Evolutionary conservation across 2,329 filamentous ascomycete genomes (phyloP).

Genomic region (Penicillium sp.): DNA sequence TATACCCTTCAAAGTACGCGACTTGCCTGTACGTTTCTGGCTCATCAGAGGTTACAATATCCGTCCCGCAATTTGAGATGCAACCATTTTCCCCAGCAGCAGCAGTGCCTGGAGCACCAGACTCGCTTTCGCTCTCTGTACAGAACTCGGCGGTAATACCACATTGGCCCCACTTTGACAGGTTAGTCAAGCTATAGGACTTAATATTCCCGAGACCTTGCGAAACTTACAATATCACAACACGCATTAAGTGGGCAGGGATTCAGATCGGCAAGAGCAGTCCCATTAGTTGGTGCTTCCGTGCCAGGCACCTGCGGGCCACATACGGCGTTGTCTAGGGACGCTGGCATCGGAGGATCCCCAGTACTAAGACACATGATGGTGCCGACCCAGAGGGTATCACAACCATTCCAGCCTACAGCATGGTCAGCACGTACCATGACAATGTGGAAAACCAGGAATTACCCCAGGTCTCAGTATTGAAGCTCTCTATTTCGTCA

Average conservation of each 20-base stretch:
- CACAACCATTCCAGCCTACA: conserved; percentile 46
- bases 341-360: conserved; percentile 46
- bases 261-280: conserved; percentile 46
- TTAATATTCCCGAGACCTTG: too few relatives aligned
- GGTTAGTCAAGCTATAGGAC: too few relatives aligned
- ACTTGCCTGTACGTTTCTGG: conserved; percentile 30
- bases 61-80: conserved; percentile 49
- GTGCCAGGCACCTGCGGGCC: conserved; percentile 51
- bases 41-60: conserved; percentile 35
- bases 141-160: conserved; percentile 54
- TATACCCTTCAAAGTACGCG: conserved; percentile 41
- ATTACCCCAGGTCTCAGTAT: conserved; percentile 50
- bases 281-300: conserved; percentile 34
- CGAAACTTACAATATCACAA: conserved; percentile 37
- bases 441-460: too few relatives aligned
- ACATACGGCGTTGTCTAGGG: conserved; percentile 46
- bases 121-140: conserved; percentile 27
- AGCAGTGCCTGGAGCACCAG: conserved; percentile 45
- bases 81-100: conserved; percentile 41
- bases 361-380: conserved; percentile 50
- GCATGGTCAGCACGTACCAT: too few relatives aligned
- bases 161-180: conserved; percentile 46
- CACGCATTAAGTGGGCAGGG: conserved; percentile 52
- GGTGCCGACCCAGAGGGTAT: conserved; percentile 33
- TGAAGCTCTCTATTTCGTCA: conserved; percentile 46